A percentile compares a stretch with the other conserved stretches of the same genome.
Evolutionary conservation across 441 rosid genomes (phyloP).

Genomic region (Gossypium davidsonii): DNA sequence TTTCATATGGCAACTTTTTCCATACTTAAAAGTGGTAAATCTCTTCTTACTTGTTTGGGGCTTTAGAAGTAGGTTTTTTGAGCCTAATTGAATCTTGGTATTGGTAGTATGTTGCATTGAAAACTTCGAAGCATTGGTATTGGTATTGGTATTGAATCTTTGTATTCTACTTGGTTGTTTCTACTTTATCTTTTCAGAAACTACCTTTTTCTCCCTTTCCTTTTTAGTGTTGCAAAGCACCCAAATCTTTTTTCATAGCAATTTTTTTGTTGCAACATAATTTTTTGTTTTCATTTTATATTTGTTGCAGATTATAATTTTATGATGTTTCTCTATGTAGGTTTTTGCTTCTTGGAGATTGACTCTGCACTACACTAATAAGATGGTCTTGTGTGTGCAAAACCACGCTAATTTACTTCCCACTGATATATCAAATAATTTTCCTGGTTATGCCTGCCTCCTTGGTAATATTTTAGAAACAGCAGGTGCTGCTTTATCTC

Average conservation of each 20-base stretch:
- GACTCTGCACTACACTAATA: constrained; percentile 67
- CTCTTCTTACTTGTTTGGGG: constrained; percentile 10
- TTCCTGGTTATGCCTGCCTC: constrained; percentile 84
- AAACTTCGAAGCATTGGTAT: constrained; percentile 1
- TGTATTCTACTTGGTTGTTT: background rate
- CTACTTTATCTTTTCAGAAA: no score
- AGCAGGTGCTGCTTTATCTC: constrained; percentile 71
- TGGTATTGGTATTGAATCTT: no score
- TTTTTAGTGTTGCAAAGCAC: no score
- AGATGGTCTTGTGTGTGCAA: constrained; percentile 64
- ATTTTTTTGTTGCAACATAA: background rate
- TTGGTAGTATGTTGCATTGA: background rate
- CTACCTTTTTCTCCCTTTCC: no score
- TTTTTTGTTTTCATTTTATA: constrained; percentile 5
- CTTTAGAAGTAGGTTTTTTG: constrained; percentile 7
- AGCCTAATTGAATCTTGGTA: constrained; percentile 6
- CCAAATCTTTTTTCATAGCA: background rate
- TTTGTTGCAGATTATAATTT: constrained; percentile 18
- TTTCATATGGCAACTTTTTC: constrained; percentile 77
- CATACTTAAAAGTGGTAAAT: constrained; percentile 69
- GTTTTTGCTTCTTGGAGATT: constrained; percentile 57
- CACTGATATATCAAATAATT: constrained; percentile 45
- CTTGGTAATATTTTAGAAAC: constrained; percentile 85
- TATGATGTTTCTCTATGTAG: constrained; percentile 35
- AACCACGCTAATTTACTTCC: constrained; percentile 58